Base-by-base conservation (phyloP, 2,329 filamentous ascomycete species). In the Calonectria ilicicola region DNA sequence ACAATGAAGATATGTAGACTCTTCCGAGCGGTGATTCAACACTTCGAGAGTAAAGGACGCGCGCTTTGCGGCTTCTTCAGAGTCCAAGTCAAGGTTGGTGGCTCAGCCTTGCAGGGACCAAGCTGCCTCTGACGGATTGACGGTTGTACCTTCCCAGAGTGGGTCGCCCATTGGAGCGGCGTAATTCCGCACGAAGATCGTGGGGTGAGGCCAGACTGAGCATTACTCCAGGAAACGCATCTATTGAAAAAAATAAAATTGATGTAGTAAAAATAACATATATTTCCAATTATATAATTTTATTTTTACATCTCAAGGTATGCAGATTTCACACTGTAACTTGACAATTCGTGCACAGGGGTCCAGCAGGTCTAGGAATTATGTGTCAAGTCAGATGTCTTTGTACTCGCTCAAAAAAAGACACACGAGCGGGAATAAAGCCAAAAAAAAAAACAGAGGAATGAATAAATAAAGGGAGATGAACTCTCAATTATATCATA, bases 181-280 rank as follows among this genome's bases (percentile, higher is more conserved):
- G 23, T 38, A 70, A 69, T 70, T 72, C 67, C 70, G 70, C 70
- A 32, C 70, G 19, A 38, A 46, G 51, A 35, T 23, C 23, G 58
- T 32, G 58, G 38, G 38, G 58, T 35, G 53, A 26, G n/a, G 23
- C 46, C 26, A 42, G 40, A 14, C 40, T 21, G 17, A 23, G 21
- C 35, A 19, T 8, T 23, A 19, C 35, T 9, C 38, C 26, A 35
- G 38, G 15, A 19, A 62, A 56, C 3, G 35, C 35, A 62, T 62
- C 21, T 38, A 29, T n/a, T 12, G 17, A 17, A 15, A 53, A 56
- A 56, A 35, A 1, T 12, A 35, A 12, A 35, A 5, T 23, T 32
- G 32, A 29, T 2, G 17, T 6, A 51, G 27, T 29, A 9, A 53
- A 53, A 19, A 32, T 32, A 12, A 17, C 47, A 10, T 19, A 42